Evolutionary conservation across 768 basidiomycete species (phyloP), one percentile per base, ranked within the genome.

Genomic region (Calvatia gigantea): DNA sequence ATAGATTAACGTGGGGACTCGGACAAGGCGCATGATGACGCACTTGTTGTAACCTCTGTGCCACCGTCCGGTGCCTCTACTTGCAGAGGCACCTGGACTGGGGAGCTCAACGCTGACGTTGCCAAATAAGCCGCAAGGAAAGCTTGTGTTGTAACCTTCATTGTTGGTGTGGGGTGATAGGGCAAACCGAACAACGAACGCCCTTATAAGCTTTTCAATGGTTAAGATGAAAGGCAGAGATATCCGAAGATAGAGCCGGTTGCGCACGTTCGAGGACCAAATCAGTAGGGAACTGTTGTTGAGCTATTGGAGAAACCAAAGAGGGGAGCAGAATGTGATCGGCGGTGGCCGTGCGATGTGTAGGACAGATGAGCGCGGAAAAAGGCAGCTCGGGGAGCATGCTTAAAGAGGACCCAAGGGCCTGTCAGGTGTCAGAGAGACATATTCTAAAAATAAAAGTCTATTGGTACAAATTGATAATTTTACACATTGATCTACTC

Each of bases 261-360:
- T 39, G 39, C 54, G 54, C 54, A 56, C 54, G 54, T 56, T 56
- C 38, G 54, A 46, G 5, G 9, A 9, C 54, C 47, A 31, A 32
- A 56, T 49, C 38, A 7, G 47, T 56, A 3, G 21, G 32, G n/a
- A 15, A 23, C 29, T 23, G 54, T 19, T 4, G n/a, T 29, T 23
- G 46, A 32, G 38, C 46, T 32, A 28, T 31, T n/a, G n/a, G 38
- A 31, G 27, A 53, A 45, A 23, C 31, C 32, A 17, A 37, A 21
- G 21, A 17, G 12, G 37, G n/a, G n/a, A n/a, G 45, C 25, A 27
- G 8, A 28, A 27, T 37, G 27, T 6, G 17, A 21, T 54, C 43
- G 31, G 21, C 31, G 14, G 15, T 46, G 32, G 23, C 51, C 51
- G 51, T 38, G n/a, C n/a, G 51, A 52, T 29, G 23, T 6, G 11